These are phyloP conservation scores for Drechslera avenae DNA, from an alignment of 2,329 filamentous ascomycete genomes.

Conservation along the genomic window DNA sequence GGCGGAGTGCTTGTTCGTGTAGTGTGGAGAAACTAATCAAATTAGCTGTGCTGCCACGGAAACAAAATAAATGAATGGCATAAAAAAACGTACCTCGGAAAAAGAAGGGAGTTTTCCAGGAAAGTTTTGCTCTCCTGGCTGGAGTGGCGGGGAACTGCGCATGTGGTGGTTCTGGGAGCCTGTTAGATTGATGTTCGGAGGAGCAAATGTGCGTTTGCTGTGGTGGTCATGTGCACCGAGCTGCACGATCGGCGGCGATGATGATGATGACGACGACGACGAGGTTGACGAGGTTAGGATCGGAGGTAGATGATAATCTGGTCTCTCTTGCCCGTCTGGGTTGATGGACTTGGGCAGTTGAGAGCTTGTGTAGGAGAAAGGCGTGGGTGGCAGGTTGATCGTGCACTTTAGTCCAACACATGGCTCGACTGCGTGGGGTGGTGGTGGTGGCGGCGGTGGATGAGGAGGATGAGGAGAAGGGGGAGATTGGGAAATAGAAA, in stretches of 20 bases:
- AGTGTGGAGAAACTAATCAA: slow-evolving; percentile 30
- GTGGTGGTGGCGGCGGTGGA: too few species aligned
- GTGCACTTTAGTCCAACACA: too few species aligned
- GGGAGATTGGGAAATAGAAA: background rate
- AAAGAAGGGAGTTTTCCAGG: slow-evolving; percentile 39
- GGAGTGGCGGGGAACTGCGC: slow-evolving; percentile 42
- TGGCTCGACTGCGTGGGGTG: too few species aligned
- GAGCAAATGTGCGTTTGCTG: background rate
- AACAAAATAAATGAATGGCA: background rate
- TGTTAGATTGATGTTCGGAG: slow-evolving; percentile 15
- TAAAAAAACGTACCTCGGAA: slow-evolving; percentile 29
- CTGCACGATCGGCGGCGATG: background rate
- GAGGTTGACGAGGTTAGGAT: background rate
- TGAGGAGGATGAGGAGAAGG: background rate
- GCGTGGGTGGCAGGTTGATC: too few species aligned
- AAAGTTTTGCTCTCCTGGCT: slow-evolving; percentile 37
- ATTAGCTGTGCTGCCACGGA: slow-evolving; percentile 13
- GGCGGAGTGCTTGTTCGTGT: slow-evolving; percentile 42
- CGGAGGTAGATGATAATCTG: slow-evolving; percentile 1
- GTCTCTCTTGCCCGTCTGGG: too few species aligned
- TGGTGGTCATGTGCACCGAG: background rate
- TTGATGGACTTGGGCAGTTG: too few species aligned
- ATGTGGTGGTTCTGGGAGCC: slow-evolving; percentile 34
- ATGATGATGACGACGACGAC: background rate
- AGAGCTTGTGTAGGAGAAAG: too few species aligned